phyloP scores from a whole-genome alignment of 208 protist species.

The Wallacemonas sp. region DNA sequence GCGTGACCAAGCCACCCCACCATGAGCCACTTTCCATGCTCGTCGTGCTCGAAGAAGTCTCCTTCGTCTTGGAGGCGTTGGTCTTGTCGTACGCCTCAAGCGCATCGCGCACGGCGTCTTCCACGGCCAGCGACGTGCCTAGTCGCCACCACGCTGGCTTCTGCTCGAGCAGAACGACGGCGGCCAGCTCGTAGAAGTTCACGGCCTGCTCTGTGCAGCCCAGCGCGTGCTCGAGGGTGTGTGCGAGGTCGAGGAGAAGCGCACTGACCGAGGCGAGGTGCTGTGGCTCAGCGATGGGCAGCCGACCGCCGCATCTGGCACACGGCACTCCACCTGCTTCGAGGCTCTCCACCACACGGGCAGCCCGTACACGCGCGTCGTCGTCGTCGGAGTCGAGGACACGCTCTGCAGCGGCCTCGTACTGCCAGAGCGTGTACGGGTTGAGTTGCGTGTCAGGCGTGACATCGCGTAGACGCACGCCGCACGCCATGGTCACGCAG shows the following conservation, averaged over 20 bases:
- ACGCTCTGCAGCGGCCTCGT: neutral
- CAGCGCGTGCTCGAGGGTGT: conserved; percentile 9
- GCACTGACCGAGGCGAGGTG: neutral
- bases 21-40: neutral
- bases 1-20: conserved; percentile 6
- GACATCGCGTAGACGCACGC: conserved; percentile 13
- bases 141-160: conserved; percentile 6
- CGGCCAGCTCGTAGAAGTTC: conserved; percentile 27
- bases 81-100: neutral
- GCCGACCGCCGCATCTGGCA: neutral
- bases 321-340: neutral
- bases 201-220: conserved; percentile 14
- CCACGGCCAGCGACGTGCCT: neutral
- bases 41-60: neutral
- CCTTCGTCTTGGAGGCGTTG: neutral
- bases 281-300: neutral
- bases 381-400: neutral
- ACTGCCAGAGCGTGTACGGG: conserved; percentile 6
- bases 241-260: conserved; percentile 8
- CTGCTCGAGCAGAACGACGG: conserved; percentile 10
- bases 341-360: too few species aligned
- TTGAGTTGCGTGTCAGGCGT: neutral
- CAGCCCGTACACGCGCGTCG: too few species aligned
- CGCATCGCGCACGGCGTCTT: neutral
- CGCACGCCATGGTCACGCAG: conserved; percentile 18